Evolutionary conservation across 768 basidiomycete species (phyloP), one percentile per base, ranked within the genome.

Genomic region (Russula brevipes): DNA sequence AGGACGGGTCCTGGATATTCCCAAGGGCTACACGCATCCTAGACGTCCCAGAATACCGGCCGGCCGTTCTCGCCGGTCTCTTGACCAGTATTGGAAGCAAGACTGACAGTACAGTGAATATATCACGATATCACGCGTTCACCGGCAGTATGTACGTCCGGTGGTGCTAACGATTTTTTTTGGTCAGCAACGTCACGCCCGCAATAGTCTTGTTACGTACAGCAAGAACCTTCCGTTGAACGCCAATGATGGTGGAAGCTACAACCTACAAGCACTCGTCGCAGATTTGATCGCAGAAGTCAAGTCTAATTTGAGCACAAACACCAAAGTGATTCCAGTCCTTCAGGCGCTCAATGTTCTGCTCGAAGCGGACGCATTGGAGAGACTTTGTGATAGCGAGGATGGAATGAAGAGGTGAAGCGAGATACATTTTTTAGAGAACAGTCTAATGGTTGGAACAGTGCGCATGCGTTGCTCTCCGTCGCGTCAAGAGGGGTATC

Each of bases 51-150:
- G 76, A 78, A 53, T 94, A 89, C 72, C 82, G 90, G 46, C 74
- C 74, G 58, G 71, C 78, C 33, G 71, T 96, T 54, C 77, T 96
- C 49, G 76, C 78, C 10, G 93, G 93, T 12, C 71, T 96, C 7
- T 79, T 94, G 12, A 77, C 90, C 59, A 94, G 91, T 70, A 78
- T 93, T 42, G 89, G 87, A 41, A 91, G 89, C 72, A 88, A 85
- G 74, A 92, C 92, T 9, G 86, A 90, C 64, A 89, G 87, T 70
- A 91, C 87, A 5, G 95, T 96, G 71, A 75, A 89, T 75, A 4
- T 51, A 9, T 45, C 44, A 54, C 57, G n/a, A 4, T 51, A 10
- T 45, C 44, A 54, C 57, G n/a, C 59, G 35, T 35, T 54, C 63
- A 57, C 66, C 51, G 62, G 55, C 6, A 0, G 19, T 17, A 60